These are phyloP conservation scores for Metschnikowia koreensis DNA, from an alignment of 805 yeast species.

Conservation along the genomic window DNA sequence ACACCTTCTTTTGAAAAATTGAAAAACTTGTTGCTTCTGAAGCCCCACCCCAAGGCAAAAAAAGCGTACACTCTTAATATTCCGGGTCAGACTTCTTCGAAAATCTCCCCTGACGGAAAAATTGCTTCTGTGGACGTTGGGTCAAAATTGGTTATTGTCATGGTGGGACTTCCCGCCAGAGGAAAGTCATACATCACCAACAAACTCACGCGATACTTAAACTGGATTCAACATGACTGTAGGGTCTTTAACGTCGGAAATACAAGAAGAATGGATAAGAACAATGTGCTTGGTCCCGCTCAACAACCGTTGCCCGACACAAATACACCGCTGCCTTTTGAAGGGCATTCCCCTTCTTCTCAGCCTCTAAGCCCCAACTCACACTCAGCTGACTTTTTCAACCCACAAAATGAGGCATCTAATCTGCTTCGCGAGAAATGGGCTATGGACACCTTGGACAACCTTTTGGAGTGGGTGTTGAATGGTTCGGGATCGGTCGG, in stretches of 20 bases:
- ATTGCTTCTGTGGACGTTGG: constrained; percentile 69
- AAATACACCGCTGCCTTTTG: constrained; percentile 33
- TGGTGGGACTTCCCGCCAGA: constrained; percentile 96
- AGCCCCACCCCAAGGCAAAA: constrained; percentile 42
- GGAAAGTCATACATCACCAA: constrained; percentile 94
- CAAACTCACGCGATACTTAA: constrained; percentile 83
- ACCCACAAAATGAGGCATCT: constrained; percentile 69
- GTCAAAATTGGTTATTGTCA: constrained; percentile 75
- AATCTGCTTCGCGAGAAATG: constrained; percentile 78
- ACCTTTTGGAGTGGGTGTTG: constrained; percentile 74
- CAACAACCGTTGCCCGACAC: constrained; percentile 52
- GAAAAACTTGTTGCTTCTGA: constrained; percentile 33
- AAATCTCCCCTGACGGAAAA: constrained; percentile 72
- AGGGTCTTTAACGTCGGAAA: constrained; percentile 94
- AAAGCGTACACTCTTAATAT: constrained; percentile 85
- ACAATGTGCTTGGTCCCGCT: constrained; percentile 63
- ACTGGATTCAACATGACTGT: constrained; percentile 91
- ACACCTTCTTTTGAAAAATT: constrained; percentile 42
- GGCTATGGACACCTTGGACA: constrained; percentile 94
- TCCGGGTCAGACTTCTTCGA: constrained; percentile 85
- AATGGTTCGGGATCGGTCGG: constrained; percentile 89
- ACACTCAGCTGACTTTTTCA: constrained; percentile 83
- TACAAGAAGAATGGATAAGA: constrained; percentile 71
- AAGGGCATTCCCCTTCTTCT: constrained; percentile 14
- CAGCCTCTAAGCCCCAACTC: constrained; percentile 23